Conservation (phyloP, 31 red algal species). For the Endocladia muricata region DNA sequence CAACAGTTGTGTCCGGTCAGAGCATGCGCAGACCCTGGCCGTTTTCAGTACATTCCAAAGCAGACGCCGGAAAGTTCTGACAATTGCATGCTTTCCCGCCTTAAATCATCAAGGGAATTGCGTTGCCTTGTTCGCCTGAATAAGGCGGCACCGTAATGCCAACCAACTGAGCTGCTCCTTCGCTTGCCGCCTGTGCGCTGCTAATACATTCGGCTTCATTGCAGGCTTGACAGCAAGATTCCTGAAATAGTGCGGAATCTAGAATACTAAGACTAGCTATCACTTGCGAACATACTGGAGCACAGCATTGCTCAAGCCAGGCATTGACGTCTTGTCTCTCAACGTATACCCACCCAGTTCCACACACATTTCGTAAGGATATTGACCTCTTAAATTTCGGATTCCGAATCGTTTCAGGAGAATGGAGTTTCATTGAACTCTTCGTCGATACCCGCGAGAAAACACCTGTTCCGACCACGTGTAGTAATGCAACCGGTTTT, state of each 20-base stretch:
- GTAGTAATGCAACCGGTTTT: no score
- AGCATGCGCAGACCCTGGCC: no score
- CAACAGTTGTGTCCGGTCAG: no score
- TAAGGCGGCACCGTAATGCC: conserved; percentile 1
- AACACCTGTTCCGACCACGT: no score
- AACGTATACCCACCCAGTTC: background rate
- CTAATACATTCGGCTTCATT: background rate
- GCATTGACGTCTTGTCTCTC: background rate
- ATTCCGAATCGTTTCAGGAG: no score
- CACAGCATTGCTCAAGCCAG: background rate
- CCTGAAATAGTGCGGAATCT: background rate
- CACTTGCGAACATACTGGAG: background rate
- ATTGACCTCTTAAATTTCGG: no score
- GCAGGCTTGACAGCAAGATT: background rate
- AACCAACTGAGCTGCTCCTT: background rate
- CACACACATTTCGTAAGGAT: background rate
- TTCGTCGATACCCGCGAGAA: no score
- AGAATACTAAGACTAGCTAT: background rate
- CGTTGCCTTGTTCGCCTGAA: background rate
- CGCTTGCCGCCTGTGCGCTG: background rate
- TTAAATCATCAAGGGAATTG: conserved; percentile 10
- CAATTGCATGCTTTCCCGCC: no score
- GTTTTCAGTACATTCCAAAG: no score
- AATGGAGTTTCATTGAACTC: no score
- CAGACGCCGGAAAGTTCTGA: no score